phyloP scores from a whole-genome alignment of 805 yeast species.

The Lachancea sp. region DNA sequence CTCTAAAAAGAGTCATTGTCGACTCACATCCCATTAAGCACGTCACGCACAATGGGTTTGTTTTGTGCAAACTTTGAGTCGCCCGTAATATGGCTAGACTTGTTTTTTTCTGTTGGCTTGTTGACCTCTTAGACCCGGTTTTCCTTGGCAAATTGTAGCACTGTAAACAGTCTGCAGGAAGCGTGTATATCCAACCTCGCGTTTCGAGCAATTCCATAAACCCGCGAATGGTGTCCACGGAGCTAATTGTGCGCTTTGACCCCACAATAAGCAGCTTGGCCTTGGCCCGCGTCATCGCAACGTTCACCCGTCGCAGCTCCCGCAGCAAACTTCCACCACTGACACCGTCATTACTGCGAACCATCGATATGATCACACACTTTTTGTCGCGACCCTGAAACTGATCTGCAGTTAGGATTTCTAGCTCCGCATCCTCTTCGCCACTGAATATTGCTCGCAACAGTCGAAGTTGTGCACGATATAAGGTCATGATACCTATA shows the following conservation, averaged over 20 bases:
- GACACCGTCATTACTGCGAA: conserved; percentile 63
- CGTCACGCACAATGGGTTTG: conserved; percentile 22
- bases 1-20: too few species aligned
- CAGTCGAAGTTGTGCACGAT: conserved; percentile 69
- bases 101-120: too few species aligned
- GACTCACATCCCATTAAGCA: conserved; percentile 9
- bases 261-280: conserved; percentile 81
- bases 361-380: conserved; percentile 83
- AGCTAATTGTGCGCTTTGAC: conserved; percentile 49
- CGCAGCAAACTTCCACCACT: conserved; percentile 70
- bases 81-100: conserved; percentile 10
- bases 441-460: conserved; percentile 31
- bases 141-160: conserved; percentile 30
- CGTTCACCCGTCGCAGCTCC: conserved; percentile 92
- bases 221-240: conserved; percentile 28
- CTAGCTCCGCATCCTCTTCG: conserved; percentile 40
- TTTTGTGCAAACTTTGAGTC: conserved; percentile 14
- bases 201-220: conserved; percentile 53
- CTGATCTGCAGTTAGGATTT: conserved; percentile 87
- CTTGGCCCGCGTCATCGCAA: conserved; percentile 87
- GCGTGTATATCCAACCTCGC: conserved; percentile 57
- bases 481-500: conserved; percentile 86
- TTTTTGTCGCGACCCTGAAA: conserved; percentile 96
- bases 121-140: not conserved
- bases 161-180: conserved; percentile 41